Conservation (phyloP, 75 land plant species). For the Selaginella moellendorffii region DNA sequence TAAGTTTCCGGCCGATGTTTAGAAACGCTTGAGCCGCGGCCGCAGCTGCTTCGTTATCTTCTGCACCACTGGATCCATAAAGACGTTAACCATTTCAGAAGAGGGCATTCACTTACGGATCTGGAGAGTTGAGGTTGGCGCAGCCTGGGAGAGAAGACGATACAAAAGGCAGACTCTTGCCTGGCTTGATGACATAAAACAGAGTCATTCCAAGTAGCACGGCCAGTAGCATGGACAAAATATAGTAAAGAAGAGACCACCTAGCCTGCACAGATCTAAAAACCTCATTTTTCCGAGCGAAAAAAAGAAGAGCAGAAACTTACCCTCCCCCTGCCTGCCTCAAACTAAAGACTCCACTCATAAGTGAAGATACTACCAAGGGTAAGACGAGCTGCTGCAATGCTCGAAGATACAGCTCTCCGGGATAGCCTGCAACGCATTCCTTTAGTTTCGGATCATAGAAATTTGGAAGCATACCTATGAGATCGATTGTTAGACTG, state of each 20-base stretch:
- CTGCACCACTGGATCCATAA: no score
- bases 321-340: constrained; percentile 22
- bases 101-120: no score
- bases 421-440: constrained; percentile 22
- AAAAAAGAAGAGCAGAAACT: background rate
- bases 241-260: background rate
- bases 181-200: no score
- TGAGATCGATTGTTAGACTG: constrained; percentile 16
- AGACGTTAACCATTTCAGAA: no score
- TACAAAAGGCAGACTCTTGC: no score
- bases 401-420: constrained; percentile 30
- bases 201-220: background rate
- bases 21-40: no score
- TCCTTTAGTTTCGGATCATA: background rate
- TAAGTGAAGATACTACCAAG: constrained; percentile 24
- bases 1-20: no score
- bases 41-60: no score
- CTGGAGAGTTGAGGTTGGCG: no score
- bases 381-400: no score
- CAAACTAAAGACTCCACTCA: constrained; percentile 30
- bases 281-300: no score
- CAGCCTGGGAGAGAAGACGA: no score
- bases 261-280: background rate
- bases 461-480: constrained; percentile 9
- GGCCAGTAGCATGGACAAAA: background rate